Evolutionary conservation across 176 grass and related monocot species (phyloP).

Genomic region (Poa pratensis): DNA sequence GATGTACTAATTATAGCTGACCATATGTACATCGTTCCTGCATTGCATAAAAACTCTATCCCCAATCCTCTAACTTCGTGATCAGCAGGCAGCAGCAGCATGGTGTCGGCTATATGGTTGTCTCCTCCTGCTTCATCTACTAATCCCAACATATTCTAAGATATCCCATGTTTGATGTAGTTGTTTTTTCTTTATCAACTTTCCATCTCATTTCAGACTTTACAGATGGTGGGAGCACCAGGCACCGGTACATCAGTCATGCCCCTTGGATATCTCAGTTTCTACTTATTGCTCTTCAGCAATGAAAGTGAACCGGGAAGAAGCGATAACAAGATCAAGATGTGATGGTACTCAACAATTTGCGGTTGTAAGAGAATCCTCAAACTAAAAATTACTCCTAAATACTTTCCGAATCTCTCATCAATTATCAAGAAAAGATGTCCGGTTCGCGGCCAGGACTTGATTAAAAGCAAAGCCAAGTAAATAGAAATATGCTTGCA

Average conservation of each 20-base stretch:
- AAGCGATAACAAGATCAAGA: neutral
- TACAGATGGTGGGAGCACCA: neutral
- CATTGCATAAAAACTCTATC: neutral
- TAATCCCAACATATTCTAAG: no score
- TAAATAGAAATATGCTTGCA: no score
- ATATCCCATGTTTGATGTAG: no score
- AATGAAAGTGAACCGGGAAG: neutral
- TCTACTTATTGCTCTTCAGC: neutral
- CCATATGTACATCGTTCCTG: neutral
- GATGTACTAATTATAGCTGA: neutral
- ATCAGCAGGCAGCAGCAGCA: neutral
- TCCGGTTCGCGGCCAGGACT: no score
- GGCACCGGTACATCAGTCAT: neutral
- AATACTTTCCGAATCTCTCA: no score
- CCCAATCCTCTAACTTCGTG: neutral
- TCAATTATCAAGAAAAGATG: no score
- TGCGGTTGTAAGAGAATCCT: no score
- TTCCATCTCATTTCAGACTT: neutral
- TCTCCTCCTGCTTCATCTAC: no score
- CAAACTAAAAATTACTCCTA: no score
- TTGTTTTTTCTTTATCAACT: neutral
- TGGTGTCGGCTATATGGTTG: no score
- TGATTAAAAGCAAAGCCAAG: no score
- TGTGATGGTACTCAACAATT: neutral
- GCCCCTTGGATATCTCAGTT: neutral